A percentile compares a stretch with the other conserved stretches of the same genome.
phyloP scores from a whole-genome alignment of 176 grass and related monocot species.

The Tuctoria greenei region DNA sequence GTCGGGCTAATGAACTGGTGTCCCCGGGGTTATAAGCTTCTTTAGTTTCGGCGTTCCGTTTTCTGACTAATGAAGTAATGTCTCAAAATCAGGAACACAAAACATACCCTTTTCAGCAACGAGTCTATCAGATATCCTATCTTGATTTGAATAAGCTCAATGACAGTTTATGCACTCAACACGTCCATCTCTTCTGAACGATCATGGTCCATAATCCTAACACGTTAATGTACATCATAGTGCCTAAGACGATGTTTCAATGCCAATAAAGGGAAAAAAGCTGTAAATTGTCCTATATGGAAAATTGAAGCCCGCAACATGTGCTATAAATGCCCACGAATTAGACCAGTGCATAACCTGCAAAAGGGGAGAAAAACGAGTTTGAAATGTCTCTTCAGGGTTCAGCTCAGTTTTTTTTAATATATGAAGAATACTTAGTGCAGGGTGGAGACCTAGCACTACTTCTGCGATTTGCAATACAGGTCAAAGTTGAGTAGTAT shows the following conservation, averaged over 20 bases:
- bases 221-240: slow-evolving; percentile 55
- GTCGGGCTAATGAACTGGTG: no score
- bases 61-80: not conserved
- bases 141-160: slow-evolving; percentile 3
- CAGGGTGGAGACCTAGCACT: not conserved
- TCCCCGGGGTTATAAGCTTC: not conserved
- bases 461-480: not conserved
- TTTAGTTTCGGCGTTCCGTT: not conserved
- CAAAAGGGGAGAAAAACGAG: slow-evolving; percentile 16
- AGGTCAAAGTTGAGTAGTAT: not conserved
- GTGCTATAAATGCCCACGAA: slow-evolving; percentile 34
- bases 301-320: slow-evolving; percentile 45
- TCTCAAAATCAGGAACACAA: not conserved
- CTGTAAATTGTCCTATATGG: slow-evolving; percentile 39
- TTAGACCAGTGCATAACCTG: slow-evolving; percentile 26
- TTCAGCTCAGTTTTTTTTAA: not conserved
- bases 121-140: slow-evolving; percentile 25
- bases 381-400: not conserved
- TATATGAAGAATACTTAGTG: not conserved
- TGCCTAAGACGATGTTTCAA: slow-evolving; percentile 18
- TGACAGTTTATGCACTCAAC: slow-evolving; percentile 25
- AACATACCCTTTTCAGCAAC: not conserved
- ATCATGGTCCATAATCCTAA: slow-evolving; percentile 46
- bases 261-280: slow-evolving; percentile 20
- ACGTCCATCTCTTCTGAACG: slow-evolving; percentile 12